Evolutionary conservation across 352 stramenopile species (phyloP).

Genomic region (Phytopythium litorale): DNA sequence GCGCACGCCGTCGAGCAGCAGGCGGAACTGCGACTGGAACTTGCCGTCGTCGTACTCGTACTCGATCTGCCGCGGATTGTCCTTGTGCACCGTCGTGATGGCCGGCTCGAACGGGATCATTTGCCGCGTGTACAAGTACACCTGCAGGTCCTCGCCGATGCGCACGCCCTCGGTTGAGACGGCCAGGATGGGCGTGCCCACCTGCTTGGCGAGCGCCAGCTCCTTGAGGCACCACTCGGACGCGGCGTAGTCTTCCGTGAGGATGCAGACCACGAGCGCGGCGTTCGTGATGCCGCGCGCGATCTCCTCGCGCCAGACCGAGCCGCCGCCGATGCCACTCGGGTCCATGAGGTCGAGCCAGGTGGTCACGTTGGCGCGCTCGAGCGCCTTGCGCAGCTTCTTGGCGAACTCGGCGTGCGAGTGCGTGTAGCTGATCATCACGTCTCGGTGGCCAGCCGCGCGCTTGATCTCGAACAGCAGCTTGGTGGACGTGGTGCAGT

Average conservation of each 20-base stretch:
- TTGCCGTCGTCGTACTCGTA: constrained; percentile 75
- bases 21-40: constrained; percentile 69
- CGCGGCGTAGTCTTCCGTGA: constrained; percentile 75
- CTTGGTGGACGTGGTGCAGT: constrained; percentile 76
- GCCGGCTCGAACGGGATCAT: constrained; percentile 72
- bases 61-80: constrained; percentile 65
- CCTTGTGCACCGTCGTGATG: constrained; percentile 52
- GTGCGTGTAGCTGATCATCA: constrained; percentile 89
- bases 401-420: constrained; percentile 79
- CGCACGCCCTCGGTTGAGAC: constrained; percentile 63
- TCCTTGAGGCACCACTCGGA: constrained; percentile 87
- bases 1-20: constrained; percentile 74
- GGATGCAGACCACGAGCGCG: constrained; percentile 65
- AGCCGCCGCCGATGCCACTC: constrained; percentile 75
- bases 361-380: constrained; percentile 77
- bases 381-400: constrained; percentile 65
- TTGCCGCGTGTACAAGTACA: constrained; percentile 83
- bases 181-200: constrained; percentile 70
- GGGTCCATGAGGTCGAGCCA: constrained; percentile 87
- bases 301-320: constrained; percentile 83
- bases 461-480: constrained; percentile 81
- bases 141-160: constrained; percentile 72
- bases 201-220: constrained; percentile 74
- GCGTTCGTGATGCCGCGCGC: constrained; percentile 74
- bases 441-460: constrained; percentile 69